Evolutionary conservation across 2,329 filamentous ascomycete genomes (phyloP).

Genomic region (Chrysoporthe deuterocubensis): DNA sequence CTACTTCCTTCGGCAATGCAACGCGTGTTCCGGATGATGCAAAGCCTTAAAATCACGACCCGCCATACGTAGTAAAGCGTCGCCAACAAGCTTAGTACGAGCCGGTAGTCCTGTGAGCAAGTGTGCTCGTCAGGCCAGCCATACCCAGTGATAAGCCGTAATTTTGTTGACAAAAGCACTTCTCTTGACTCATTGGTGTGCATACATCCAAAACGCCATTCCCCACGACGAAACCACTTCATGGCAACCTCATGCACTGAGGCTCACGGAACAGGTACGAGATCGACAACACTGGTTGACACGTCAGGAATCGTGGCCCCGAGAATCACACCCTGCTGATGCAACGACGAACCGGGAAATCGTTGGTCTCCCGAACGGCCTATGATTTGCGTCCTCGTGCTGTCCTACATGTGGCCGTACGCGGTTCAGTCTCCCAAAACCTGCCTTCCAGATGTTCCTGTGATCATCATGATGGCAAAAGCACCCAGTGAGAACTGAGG

Average conservation of each 20-base stretch:
- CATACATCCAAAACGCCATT: background rate
- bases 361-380: conserved; percentile 2
- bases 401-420: background rate
- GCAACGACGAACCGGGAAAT: conserved; percentile 7
- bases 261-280: background rate
- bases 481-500: background rate
- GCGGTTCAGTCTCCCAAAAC: background rate
- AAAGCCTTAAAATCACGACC: background rate
- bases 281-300: background rate
- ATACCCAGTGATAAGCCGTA: no score
- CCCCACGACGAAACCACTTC: background rate
- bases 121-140: background rate
- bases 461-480: background rate
- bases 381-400: conserved; percentile 2
- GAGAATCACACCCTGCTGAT: background rate
- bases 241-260: background rate
- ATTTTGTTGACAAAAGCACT: background rate
- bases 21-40: background rate
- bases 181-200: background rate
- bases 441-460: background rate
- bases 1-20: background rate
- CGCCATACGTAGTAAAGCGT: background rate
- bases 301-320: background rate
- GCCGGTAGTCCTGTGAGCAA: background rate
- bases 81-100: background rate